A percentile compares a stretch with the other conserved stretches of the same genome.
Conservation (phyloP, 2,329 filamentous ascomycete species). For the Talaromyces pinophilus region DNA sequence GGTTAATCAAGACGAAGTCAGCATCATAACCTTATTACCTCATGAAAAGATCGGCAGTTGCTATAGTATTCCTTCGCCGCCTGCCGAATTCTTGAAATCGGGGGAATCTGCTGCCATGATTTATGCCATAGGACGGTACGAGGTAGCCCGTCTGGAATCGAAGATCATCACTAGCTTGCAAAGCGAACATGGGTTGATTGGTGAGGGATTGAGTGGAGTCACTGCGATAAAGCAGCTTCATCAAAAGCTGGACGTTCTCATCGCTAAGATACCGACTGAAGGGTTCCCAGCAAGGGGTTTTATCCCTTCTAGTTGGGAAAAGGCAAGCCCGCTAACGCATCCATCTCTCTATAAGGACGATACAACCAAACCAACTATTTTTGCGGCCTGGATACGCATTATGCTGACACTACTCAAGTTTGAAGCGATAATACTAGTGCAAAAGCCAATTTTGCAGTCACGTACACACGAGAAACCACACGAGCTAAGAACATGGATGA, state of each 20-base stretch:
- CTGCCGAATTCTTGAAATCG: neutral
- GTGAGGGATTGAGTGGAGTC: neutral
- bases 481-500: neutral
- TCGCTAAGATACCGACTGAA: neutral
- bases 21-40: neutral
- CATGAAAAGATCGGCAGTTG: neutral
- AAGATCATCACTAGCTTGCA: neutral
- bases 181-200: neutral
- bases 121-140: constrained; percentile 15
- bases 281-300: neutral
- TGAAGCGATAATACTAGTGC: neutral
- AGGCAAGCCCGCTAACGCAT: neutral
- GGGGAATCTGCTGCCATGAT: constrained; percentile 16
- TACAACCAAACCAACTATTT: neutral
- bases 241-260: neutral
- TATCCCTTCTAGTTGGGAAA: neutral
- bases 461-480: neutral
- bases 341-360: neutral
- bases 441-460: neutral
- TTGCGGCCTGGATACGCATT: neutral
- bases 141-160: constrained; percentile 4
- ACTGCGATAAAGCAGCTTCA: neutral
- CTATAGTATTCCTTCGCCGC: neutral
- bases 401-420: neutral
- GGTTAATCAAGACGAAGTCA: neutral